Conservation (phyloP, 371 early-diverging fungal species). For the Umbelopsis sp. region DNA sequence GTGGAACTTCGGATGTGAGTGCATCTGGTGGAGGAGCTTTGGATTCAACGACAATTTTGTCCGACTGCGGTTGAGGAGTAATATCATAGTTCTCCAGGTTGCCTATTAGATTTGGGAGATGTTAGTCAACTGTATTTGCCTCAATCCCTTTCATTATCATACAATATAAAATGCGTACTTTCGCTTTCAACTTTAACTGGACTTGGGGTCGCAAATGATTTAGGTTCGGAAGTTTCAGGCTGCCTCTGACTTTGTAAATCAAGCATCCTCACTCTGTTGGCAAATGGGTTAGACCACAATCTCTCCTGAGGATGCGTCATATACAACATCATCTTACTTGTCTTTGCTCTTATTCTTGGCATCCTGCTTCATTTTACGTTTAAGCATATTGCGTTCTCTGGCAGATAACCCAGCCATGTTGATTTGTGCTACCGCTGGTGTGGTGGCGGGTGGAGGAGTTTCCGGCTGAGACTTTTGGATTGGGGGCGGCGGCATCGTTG, state of each 20-base stretch:
- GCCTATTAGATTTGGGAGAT: constrained; percentile 19
- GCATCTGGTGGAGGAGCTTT: constrained; percentile 46
- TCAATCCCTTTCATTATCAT: not conserved
- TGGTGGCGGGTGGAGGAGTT: constrained; percentile 26
- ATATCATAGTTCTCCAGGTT: constrained; percentile 48
- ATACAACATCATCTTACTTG: constrained; percentile 54
- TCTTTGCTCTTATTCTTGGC: constrained; percentile 79
- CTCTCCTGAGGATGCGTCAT: not conserved
- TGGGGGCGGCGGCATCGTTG: constrained; percentile 24
- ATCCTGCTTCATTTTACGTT: constrained; percentile 85
- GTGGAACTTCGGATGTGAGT: constrained; percentile 44
- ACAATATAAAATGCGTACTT: constrained; percentile 26
- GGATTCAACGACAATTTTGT: constrained; percentile 77
- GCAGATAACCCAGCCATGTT: constrained; percentile 88
- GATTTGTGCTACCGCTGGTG: constrained; percentile 55
- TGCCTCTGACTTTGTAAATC: constrained; percentile 35
- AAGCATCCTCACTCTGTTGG: constrained; percentile 48
- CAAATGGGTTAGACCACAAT: not conserved
- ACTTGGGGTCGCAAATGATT: constrained; percentile 47
- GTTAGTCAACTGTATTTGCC: not conserved
- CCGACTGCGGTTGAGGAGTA: constrained; percentile 72
- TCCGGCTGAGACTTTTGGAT: constrained; percentile 34
- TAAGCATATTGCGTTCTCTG: constrained; percentile 86
- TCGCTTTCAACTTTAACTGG: constrained; percentile 54
- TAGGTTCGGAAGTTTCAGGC: constrained; percentile 24